Evolutionary conservation across 2,329 filamentous ascomycete species (phyloP), one percentile per base, ranked within the genome.

Genomic region (Curvularia spicifera): DNA sequence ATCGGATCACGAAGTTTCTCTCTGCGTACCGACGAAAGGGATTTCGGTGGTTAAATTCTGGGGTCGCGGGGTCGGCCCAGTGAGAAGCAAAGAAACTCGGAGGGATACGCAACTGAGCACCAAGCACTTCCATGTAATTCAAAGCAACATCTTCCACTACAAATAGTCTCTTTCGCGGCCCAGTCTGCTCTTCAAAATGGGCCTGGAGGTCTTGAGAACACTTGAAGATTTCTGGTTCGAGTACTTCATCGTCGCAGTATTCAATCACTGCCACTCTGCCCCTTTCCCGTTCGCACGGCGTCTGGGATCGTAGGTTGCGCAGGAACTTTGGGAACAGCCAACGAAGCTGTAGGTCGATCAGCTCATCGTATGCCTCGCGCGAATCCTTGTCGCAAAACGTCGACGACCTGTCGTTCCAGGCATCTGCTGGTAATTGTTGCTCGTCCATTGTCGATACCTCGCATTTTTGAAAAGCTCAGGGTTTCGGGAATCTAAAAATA

Each of bases 51-150:
- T 62, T 62, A 50, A 62, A 62, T 18, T 57, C 51, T 9, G 56
- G 53, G 1, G 46, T 37, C 22, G 59, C 56, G 1, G 56, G 59
- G 39, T 62, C 56, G n/a, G 59, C 56, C 37, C 45, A 62, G 13
- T 62, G 59, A 8, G 58, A 50, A 13, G 59, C 59, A 24, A 62
- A 62, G 53, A 59, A 56, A 28, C 49, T 57, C 1, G 59, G 59
- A 13, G 56, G 59, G 37, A 59, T 57, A 2, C 56, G 44, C 3
- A 62, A 39, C 20, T 51, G 35, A 0, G 59, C 56, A 12, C 59
- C 59, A 10, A 52, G 33, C 22, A 28, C 20, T 29, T 50, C 33
- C 7, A 50, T 5, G 5, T 50, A 50, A 10, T 40, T 40, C 8
- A 50, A n/a, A 4, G 18, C 33, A n/a, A 50, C 22, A 13, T 50